Base-by-base conservation (phyloP, 2,329 filamentous ascomycete genomes). In the Penicillium sp. region DNA sequence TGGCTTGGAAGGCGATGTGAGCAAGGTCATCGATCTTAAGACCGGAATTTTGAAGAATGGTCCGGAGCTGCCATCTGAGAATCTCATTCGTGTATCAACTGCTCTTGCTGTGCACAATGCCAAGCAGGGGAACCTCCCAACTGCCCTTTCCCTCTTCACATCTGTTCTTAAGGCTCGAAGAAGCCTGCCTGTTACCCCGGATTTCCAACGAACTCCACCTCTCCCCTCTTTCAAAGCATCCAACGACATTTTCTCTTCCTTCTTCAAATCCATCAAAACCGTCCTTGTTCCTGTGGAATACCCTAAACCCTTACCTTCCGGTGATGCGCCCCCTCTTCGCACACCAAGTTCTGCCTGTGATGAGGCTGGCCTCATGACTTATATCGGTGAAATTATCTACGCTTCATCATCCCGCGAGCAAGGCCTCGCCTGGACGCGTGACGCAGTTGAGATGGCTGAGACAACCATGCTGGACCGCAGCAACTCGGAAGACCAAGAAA, bases 331-430 rank as follows among this genome's bases (percentile, higher is more conserved):
- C 0, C 84, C 92, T 0, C 73, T 80, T 51, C 86, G 89, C 43
- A 83, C 82, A 50, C 67, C 84, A 9, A 77, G 80, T 26, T 84
- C 89, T 59, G 81, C 82, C 34, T 96, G 92, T 71, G 87, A 94
- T 60, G 92, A 96, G 71, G 90, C 91, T 2, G 90, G 85, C 0
- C 74, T 96, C 13, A 91, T 90, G 79, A 81, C 91, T 23, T 94
- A 96, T 71, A 93, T 97, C 57, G 93, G 93, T 53, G 93, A 97
- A 74, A 95, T 97, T 47, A 81, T 97, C 29, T 96, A 88, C 70
- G 83, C 89, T 0, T 82, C 82, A 4, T 80, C 82, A n/a, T 74
- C 77, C 16, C 76, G 70, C 16, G 85, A 89, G 45, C 86, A 88
- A 55, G 93, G 91, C 0, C 78, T 96, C 2, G 85, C 85, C 6